phyloP scores from a whole-genome alignment of 1,139 yeast species.

The Geotrichum carabidarum region DNA sequence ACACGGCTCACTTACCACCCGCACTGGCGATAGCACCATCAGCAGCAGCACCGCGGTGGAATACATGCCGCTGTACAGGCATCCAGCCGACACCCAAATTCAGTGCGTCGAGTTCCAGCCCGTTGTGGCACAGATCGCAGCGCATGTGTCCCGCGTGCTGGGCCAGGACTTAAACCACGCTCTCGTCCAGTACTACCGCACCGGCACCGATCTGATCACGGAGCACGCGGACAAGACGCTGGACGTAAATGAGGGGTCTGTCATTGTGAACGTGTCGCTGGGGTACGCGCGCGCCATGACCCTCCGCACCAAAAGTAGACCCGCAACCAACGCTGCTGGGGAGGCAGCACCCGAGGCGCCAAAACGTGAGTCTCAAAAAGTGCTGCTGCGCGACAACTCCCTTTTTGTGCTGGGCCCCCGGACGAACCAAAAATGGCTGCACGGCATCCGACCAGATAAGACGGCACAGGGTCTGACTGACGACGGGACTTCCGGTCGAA shows the following conservation, averaged over 20 bases:
- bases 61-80: conserved; percentile 23
- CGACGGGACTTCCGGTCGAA: conserved; percentile 18
- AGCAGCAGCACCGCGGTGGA: background rate
- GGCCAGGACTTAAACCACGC: conserved; percentile 22
- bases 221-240: conserved; percentile 27
- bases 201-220: conserved; percentile 23
- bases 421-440: conserved; percentile 25
- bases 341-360: background rate
- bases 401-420: conserved; percentile 21
- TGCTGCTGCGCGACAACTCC: conserved; percentile 21
- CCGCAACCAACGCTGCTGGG: background rate
- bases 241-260: conserved; percentile 23
- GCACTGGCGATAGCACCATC: background rate
- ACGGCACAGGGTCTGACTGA: conserved; percentile 3
- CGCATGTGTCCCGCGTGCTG: conserved; percentile 12
- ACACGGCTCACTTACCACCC: background rate
- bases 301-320: conserved; percentile 19
- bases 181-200: conserved; percentile 24
- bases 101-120: conserved; percentile 17
- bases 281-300: conserved; percentile 24
- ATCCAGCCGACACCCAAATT: conserved; percentile 23
- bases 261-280: conserved; percentile 23
- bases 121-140: conserved; percentile 14
- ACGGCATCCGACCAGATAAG: conserved; percentile 24
- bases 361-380: conserved; percentile 9